A percentile compares a stretch with the other conserved stretches of the same genome.
Conservation (phyloP, 345 rosid genomes). For the Ricinus communis region DNA sequence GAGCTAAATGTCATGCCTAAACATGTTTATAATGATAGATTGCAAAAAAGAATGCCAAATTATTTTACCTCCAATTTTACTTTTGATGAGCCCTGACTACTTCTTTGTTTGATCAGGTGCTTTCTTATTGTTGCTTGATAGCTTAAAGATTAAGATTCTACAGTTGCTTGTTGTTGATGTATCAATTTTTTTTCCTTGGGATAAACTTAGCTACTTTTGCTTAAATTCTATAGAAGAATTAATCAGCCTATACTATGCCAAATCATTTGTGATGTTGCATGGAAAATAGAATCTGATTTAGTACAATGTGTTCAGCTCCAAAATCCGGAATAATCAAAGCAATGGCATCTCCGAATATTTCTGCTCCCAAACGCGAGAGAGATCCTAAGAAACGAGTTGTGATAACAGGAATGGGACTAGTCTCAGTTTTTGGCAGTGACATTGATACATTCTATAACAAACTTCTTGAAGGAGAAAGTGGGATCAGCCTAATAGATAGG, state of each 20-base stretch:
- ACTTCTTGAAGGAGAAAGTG: constrained; percentile 67
- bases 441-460: constrained; percentile 44
- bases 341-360: constrained; percentile 43
- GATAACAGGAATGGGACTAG: constrained; percentile 68
- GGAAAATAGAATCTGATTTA: background rate
- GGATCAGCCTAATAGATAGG: constrained; percentile 57
- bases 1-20: too few species aligned
- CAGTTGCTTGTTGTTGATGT: background rate
- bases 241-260: background rate
- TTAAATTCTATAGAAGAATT: background rate
- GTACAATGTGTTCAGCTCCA: constrained; percentile 31
- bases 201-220: too few species aligned
- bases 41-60: too few species aligned
- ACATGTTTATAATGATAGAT: too few species aligned
- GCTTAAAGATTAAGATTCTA: background rate
- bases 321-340: constrained; percentile 44
- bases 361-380: constrained; percentile 53
- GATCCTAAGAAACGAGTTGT: constrained; percentile 57
- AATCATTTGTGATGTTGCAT: background rate
- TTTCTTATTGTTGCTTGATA: too few species aligned
- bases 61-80: too few species aligned
- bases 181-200: too few species aligned
- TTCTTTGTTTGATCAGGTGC: too few species aligned
- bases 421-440: constrained; percentile 55
- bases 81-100: too few species aligned